Conservation (phyloP, 768 basidiomycete species). For the Suillus cothurnatus region DNA sequence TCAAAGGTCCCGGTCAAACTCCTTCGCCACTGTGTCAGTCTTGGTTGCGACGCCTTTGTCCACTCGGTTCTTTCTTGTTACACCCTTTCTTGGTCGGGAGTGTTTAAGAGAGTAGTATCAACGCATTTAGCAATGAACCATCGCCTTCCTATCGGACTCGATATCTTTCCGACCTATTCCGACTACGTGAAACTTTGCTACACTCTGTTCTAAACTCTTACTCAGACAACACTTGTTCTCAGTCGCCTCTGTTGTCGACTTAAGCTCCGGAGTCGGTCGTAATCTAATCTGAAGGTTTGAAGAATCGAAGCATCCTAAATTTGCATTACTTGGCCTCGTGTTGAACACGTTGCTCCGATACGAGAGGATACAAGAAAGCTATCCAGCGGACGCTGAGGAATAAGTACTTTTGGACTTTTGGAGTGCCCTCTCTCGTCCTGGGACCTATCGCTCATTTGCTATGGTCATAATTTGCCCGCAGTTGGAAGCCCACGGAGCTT, state of each 20-base stretch:
- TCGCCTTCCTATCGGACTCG: background rate
- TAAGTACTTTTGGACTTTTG: background rate
- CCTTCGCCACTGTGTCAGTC: background rate
- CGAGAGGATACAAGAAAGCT: background rate
- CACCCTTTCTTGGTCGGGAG: background rate
- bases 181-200: background rate
- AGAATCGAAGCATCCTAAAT: background rate
- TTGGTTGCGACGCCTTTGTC: background rate
- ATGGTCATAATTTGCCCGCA: constrained; percentile 36
- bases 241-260: background rate
- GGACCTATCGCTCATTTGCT: background rate
- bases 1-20: too few relatives aligned
- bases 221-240: background rate
- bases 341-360: constrained; percentile 1
- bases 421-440: background rate
- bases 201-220: background rate
- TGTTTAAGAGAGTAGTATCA: background rate
- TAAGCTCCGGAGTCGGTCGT: background rate
- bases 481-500: constrained; percentile 38
- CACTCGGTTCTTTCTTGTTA: background rate
- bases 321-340: constrained; percentile 2
- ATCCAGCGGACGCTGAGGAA: background rate
- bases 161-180: background rate
- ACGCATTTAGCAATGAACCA: background rate
- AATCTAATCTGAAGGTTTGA: background rate